Evolutionary conservation across 78 protist species (phyloP), one percentile per base, ranked within the genome.

Genomic region (Andalucia godoyi): DNA sequence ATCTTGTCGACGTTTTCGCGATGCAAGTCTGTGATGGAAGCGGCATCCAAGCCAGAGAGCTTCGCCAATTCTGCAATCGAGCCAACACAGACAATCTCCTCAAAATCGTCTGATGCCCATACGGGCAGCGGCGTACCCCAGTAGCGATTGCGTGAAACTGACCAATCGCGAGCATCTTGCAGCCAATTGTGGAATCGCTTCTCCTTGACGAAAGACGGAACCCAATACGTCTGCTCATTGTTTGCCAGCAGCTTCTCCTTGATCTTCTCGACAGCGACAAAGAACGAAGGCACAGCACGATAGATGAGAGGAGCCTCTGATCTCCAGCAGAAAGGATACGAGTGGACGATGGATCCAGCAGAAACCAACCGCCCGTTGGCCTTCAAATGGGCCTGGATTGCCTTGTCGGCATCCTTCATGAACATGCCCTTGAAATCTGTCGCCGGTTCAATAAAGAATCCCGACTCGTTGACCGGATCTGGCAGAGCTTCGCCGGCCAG

Each of bases 121-220:
- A 98, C 46, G 55, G 99, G 99, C 23, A 98, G 47, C 25, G 99
- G 99, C 1, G 99, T 98, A 61, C 99, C 99, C 97, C 97, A 94
- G 84, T 57, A 79, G 9, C 84, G 34, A 76, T 84, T 91, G 59
- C 99, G 90, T 17, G 92, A 80, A 52, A 98, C 83, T 21, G 97
- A 81, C 97, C 97, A 92, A 66, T 96, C 98, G 33, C 88, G 82
- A 5, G 99, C 98, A 36, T 83, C 47, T 29, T 42, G 76, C n/a
- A 97, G 82, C 99, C 97, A 95, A 73, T 95, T 94, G 80, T 77
- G 85, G 86, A 98, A 98, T 43, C 99, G 85, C 51, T 75, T 66
- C 27, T 51, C 77, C 66, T 85, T 61, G 30, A 98, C 93, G 34
- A 52, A 66, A 37, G 77, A 81, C 23, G 98, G 98, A 21, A 84